A percentile compares a stretch with the other conserved stretches of the same genome.
phyloP scores from a whole-genome alignment of 768 basidiomycete genomes.

The Dacryopinax primogenitus region DNA sequence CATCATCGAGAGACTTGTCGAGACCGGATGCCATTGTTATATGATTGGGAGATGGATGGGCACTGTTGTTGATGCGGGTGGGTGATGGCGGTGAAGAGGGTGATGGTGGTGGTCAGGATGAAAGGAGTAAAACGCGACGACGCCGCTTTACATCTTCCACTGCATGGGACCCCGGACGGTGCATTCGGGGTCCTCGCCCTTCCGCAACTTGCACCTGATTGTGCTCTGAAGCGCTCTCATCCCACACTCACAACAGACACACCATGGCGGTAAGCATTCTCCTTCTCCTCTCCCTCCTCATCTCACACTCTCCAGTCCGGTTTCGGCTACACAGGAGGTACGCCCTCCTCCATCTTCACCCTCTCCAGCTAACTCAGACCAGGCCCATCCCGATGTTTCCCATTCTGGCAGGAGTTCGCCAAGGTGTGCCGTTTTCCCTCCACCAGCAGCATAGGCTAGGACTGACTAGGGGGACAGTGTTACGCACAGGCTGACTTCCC shows the following conservation, averaged over 20 bases:
- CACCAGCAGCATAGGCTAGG: not conserved
- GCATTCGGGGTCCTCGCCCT: not conserved
- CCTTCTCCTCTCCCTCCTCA: not conserved
- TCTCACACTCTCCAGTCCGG: conserved; percentile 38
- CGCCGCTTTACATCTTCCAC: too few species aligned
- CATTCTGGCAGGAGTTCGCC: conserved; percentile 84
- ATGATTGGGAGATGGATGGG: not conserved
- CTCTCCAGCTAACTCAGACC: conserved; percentile 3
- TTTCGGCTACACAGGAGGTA: conserved; percentile 51
- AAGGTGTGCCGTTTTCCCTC: conserved; percentile 33
- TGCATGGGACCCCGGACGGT: too few species aligned
- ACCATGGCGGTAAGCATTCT: conserved; percentile 32
- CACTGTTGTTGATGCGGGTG: not conserved
- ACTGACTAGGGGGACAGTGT: conserved; percentile 42
- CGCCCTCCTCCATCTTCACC: conserved; percentile 17
- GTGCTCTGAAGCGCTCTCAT: not conserved
- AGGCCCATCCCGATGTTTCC: conserved; percentile 80
- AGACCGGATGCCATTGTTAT: conserved; percentile 29
- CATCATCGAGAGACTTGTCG: conserved; percentile 79
- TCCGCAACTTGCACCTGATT: not conserved
- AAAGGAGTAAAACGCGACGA: too few species aligned
- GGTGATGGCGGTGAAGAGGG: conserved; percentile 5
- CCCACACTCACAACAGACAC: not conserved
- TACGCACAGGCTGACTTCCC: conserved; percentile 72
- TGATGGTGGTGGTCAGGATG: too few species aligned